Base-by-base conservation (phyloP, 2,329 filamentous ascomycete genomes). In the Clarireedia monteithiana region DNA sequence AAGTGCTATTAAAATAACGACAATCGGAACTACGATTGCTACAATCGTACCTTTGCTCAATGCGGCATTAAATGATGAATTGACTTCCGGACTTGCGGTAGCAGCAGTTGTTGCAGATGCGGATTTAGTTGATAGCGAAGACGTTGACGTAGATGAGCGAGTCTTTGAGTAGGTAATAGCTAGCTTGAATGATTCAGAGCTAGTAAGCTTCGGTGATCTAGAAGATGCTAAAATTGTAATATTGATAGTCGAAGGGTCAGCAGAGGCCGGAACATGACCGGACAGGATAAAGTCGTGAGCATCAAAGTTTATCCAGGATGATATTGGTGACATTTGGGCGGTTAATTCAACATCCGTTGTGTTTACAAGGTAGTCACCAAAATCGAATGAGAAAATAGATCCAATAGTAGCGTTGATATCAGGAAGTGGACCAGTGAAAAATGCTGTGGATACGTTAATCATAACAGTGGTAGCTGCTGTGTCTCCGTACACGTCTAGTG, bases 401-500 rank as follows among this genome's bases (percentile, higher is more conserved):
- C 63, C 67, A 26, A 63, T 59, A 1, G 62, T 64, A n/a, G 60
- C 64, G 50, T 68, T 66, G 12, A 67, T 46, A 6, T 30, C 48
- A 34, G 51, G 54, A 14, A 67, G 57, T 24, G 57, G 26, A 15
- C 49, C 59, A 38, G 34, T 60, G 48, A 69, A 67, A 14, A 67
- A 57, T 1, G 56, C 36, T 6, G 49, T 56, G 30, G 39, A 27
- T 26, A 65, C 30, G 9, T 68, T 55, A 56, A 74, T 42, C 56
- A 57, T 66, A 38, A 89, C 66, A 0, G 80, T 80, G 14, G 83
- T 73, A 49, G 78, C 81, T 6, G 87, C 77, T 4, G 70, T 71
- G 65, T 89, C 80, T 5, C 76, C 77, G 59, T 77, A 82, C n/a
- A 72, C 73, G 64, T 89, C 85, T 6, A 71, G 73, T 2, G 83